Base-by-base conservation (phyloP, 1,284 basidiomycete genomes). In the Trichosporon sp. region DNA sequence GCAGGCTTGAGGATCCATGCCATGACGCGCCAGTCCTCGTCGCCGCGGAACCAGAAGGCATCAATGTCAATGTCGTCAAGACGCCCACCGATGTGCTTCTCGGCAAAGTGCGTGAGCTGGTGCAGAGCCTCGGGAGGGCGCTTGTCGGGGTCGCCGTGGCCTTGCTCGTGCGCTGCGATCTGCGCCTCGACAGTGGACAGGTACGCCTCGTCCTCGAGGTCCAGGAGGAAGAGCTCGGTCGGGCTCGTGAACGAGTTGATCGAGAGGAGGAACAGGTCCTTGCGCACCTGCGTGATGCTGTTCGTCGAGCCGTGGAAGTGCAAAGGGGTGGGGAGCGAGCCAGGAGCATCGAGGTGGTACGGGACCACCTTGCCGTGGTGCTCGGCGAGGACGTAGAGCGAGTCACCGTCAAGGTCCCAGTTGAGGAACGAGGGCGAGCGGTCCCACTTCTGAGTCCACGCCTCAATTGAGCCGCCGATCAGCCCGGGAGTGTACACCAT, bases 1-100 rank as follows among this genome's bases (percentile, higher is more conserved):
- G 84, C 84, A 10, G 93, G 94, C 71, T 88, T 91, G 65, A 93
- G 69, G 16, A 86, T 81, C 88, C 88, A 95, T 0, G 91, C 91
- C 63, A 95, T 92, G 21, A 95, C 87, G 56, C 84, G 77, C 71
- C 84, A 85, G 13, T 83, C 85, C 56, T 81, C 81, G 3, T 89
- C 90, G 11, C 93, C 93, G 62, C 86, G 84, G 81, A 94, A 95
- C 87, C 88, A 92, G 73, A 95, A 89, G 63, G 89, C 86, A 72
- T 94, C 88, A 6, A 88, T 89, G 7, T 78, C 69, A 74, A 88
- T 87, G 1, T 80, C 84, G 62, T 85, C 80, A 33, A 95, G 81
- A 1, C 81, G 83, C n/a, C 68, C 73, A 32, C 16, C 68, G 27
- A 78, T 66, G 64, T 69, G 63, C 4, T 82, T 74, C 37, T 81